Evolutionary conservation across 192 early-diverging fungal genomes (phyloP), one percentile per base, ranked within the genome.

Genomic region (Haplosporangium gracile): DNA sequence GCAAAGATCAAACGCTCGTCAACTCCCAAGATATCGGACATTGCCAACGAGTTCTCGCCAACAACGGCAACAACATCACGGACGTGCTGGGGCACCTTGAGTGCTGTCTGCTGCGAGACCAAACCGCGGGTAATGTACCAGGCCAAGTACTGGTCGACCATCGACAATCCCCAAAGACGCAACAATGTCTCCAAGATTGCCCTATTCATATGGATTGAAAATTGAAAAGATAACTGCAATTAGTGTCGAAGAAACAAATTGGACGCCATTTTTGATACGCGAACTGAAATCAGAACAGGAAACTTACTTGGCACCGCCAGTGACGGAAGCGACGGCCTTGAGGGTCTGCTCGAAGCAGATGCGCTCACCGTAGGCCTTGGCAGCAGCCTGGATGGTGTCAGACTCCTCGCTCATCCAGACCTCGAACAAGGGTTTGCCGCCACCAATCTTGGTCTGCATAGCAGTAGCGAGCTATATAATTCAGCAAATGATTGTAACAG

Each of bases 371-470:
- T 90, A 93, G 34, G 95, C 91, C 51, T 90, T 87, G 36, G 94
- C 93, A 11, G 92, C 77, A 22, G 91, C 90, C 83, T 96, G 95
- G 72, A 96, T 93, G 0, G 87, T 83, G 65, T 96, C 94, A 32
- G 92, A 93, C 82, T 96, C 93, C 81, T 95, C 90, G 68, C 85
- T 82, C 95, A 96, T 96, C 95, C 95, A 96, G 34, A 94, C 92
- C 55, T 95, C 93, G 83, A 95, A 96, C 73, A 95, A 70, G 7
- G 77, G 57, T 70, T 89, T 75, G 57, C 92, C 93, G 32, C 74
- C 70, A 38, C 69, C 74, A 53, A 93, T 87, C 81, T 93, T 93
- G 70, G 78, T 70, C 72, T 88, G 85, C 91, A 95, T 90, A 39
- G 79, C 87, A 22, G 86, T 71, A 39, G 81, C 82, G 38, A 95